Evolutionary conservation across 306 rosid genomes (phyloP).

Genomic region (Lablab purpureus): DNA sequence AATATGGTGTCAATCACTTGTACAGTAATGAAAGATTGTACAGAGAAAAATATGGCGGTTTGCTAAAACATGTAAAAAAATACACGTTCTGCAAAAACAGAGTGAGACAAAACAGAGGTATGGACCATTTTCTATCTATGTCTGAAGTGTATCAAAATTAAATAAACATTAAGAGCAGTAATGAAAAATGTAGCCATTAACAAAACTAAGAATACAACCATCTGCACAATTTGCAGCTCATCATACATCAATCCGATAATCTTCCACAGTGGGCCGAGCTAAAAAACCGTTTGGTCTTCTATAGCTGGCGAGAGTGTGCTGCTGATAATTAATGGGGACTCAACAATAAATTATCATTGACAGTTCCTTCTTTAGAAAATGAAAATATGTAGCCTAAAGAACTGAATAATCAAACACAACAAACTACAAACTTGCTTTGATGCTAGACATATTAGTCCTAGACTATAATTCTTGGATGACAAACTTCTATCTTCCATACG

Average conservation of each 20-base stretch:
- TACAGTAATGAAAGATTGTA: background rate
- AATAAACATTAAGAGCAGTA: background rate
- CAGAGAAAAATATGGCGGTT: background rate
- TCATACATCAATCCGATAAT: slow-evolving; percentile 32
- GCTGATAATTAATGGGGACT: slow-evolving; percentile 14
- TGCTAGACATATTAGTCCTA: slow-evolving; percentile 48
- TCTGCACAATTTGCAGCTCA: slow-evolving; percentile 50
- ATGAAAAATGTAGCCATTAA: background rate
- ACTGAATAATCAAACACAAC: slow-evolving; percentile 47
- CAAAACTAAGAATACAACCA: slow-evolving; percentile 47
- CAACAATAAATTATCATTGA: slow-evolving; percentile 9
- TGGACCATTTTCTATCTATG: background rate
- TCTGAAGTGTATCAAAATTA: background rate
- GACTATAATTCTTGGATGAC: slow-evolving; percentile 39
- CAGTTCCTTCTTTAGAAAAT: slow-evolving; percentile 1
- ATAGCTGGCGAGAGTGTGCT: slow-evolving; percentile 14
- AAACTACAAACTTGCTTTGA: slow-evolving; percentile 42
- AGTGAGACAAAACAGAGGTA: background rate
- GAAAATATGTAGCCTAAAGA: slow-evolving; percentile 41
- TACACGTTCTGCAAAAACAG: background rate
- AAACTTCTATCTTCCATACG: slow-evolving; percentile 76
- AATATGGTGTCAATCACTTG: background rate
- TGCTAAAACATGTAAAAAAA: background rate
- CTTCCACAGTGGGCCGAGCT: slow-evolving; percentile 5
- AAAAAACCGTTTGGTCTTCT: slow-evolving; percentile 36